These are phyloP conservation scores for Chamaecrista fasciculata DNA, from an alignment of 306 rosid species.

Conservation along the genomic window DNA sequence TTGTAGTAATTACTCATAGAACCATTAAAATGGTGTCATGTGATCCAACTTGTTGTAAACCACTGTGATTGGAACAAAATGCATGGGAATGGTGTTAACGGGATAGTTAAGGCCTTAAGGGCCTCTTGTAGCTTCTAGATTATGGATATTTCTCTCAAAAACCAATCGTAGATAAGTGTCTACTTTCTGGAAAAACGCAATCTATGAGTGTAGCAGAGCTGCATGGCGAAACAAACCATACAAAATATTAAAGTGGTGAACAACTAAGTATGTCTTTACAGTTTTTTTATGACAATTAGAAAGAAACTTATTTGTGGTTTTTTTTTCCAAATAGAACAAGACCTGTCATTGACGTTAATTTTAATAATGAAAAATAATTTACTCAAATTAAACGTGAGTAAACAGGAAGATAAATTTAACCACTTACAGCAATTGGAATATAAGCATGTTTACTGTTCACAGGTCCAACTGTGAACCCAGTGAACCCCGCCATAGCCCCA, in stretches of 20 bases:
- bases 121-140: too few relatives aligned
- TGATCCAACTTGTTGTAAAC: too few relatives aligned
- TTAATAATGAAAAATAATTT: neutral
- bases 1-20: too few relatives aligned
- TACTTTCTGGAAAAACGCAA: too few relatives aligned
- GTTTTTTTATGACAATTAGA: neutral
- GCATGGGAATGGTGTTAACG: too few relatives aligned
- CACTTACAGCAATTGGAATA: conserved; percentile 87
- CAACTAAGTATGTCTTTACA: neutral
- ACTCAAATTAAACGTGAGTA: conserved; percentile 10
- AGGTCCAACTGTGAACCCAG: conserved; percentile 89
- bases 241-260: neutral
- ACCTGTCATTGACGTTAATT: neutral
- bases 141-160: too few relatives aligned
- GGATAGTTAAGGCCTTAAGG: too few relatives aligned
- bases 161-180: too few relatives aligned
- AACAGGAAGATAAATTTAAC: conserved; percentile 30
- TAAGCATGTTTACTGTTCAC: conserved; percentile 86
- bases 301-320: neutral
- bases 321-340: neutral
- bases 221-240: neutral
- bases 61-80: too few relatives aligned
- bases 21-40: too few relatives aligned
- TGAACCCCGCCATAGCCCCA: conserved; percentile 96
- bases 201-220: neutral